Percentiles rank a stretch among this genome's conserved stretches.
These are phyloP conservation scores for Cyberlindnera maclurae DNA, from an alignment of 805 yeast species.

Conservation along the genomic window DNA sequence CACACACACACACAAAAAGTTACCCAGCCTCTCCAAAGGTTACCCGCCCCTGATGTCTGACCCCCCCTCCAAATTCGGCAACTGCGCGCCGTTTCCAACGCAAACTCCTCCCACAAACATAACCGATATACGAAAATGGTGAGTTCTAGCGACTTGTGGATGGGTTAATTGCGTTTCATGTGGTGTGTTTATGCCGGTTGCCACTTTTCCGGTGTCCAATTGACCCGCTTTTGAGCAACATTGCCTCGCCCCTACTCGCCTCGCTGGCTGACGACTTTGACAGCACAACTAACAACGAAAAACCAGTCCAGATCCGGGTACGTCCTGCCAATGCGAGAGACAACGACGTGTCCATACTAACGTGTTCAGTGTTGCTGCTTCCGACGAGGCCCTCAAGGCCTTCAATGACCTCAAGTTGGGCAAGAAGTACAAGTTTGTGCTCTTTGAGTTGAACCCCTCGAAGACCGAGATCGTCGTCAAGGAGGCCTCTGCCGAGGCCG, in stretches of 20 bases:
- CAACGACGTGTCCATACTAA: slow-evolving; percentile 15
- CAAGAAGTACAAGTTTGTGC: slow-evolving; percentile 76
- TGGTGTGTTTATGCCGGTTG: neutral
- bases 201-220: neutral
- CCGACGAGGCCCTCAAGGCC: slow-evolving; percentile 87
- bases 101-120: neutral
- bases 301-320: slow-evolving; percentile 15
- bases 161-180: neutral
- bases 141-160: neutral
- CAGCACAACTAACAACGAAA: neutral
- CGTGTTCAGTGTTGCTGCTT: slow-evolving; percentile 58
- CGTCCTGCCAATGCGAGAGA: neutral
- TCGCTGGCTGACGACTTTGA: neutral
- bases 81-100: too few relatives aligned
- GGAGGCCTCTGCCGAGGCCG: slow-evolving; percentile 64
- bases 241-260: neutral
- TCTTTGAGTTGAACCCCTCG: slow-evolving; percentile 72
- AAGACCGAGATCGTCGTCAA: slow-evolving; percentile 91
- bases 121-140: neutral
- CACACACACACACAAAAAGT: too few relatives aligned
- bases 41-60: too few relatives aligned
- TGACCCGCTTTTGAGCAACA: neutral
- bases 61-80: too few relatives aligned
- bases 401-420: slow-evolving; percentile 96
- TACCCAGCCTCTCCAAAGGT: neutral